phyloP scores from a whole-genome alignment of 2,329 filamentous ascomycete genomes.

The Epicoccum nigrum region DNA sequence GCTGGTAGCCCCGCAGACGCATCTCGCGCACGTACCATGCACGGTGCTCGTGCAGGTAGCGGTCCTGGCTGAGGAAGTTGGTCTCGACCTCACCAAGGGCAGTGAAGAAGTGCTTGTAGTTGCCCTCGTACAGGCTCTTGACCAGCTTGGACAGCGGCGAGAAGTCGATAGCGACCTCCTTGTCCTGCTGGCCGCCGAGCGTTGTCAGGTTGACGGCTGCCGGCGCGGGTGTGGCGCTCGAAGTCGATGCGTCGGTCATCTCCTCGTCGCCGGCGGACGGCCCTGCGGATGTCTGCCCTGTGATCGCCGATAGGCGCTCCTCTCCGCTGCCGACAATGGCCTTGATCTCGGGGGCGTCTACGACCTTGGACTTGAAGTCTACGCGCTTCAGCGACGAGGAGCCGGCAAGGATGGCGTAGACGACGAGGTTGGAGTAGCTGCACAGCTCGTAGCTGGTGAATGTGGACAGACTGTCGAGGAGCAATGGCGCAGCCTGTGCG shows the following conservation, averaged over 20 bases:
- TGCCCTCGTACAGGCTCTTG: constrained; percentile 87
- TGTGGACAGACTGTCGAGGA: constrained; percentile 95
- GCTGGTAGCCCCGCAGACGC: constrained; percentile 93
- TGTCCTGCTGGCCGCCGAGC: constrained; percentile 78
- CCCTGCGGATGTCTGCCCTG: constrained; percentile 80
- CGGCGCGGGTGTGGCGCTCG: constrained; percentile 60
- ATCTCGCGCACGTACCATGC: constrained; percentile 98
- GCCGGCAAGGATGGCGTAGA: constrained; percentile 94
- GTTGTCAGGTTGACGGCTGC: constrained; percentile 88
- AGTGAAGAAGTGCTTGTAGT: constrained; percentile 93
- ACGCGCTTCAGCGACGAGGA: constrained; percentile 94
- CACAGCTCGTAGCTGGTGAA: constrained; percentile 99
- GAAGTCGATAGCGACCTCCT: constrained; percentile 86
- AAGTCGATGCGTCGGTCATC: constrained; percentile 65
- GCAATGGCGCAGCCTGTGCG: constrained; percentile 84
- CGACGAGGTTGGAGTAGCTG: constrained; percentile 91
- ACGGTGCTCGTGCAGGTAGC: constrained; percentile 94
- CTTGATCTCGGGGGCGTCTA: constrained; percentile 97
- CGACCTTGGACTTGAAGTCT: constrained; percentile 98
- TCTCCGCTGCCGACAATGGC: constrained; percentile 90
- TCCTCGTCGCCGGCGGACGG: constrained; percentile 78
- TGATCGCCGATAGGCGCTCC: constrained; percentile 83
- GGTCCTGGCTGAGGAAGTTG: constrained; percentile 90
- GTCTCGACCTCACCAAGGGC: constrained; percentile 90
- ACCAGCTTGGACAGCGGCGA: constrained; percentile 85